phyloP scores from a whole-genome alignment of 352 stramenopile species.

The Pythium pectinolyticum region DNA sequence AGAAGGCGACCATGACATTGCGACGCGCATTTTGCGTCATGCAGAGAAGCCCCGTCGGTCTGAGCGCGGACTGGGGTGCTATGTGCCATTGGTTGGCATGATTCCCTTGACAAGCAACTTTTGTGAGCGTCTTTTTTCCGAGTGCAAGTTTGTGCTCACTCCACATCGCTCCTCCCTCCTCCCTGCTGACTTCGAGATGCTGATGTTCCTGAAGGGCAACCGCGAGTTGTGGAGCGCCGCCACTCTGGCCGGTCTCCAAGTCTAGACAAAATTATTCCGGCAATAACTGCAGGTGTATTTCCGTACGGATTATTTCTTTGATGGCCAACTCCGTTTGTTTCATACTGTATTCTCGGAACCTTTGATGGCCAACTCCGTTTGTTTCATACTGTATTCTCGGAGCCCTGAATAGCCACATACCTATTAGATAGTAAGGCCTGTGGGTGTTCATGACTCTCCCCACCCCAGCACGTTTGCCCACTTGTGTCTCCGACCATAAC shows the following conservation, averaged over 20 bases:
- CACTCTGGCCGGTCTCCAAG: neutral
- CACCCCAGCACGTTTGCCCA: no score
- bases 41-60: constrained; percentile 10
- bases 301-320: neutral
- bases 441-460: no score
- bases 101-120: constrained; percentile 7
- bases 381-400: no score
- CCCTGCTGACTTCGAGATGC: constrained; percentile 28
- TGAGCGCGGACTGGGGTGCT: neutral
- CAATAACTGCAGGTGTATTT: neutral
- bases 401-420: no score
- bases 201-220: constrained; percentile 30
- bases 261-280: neutral
- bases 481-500: no score
- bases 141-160: constrained; percentile 12
- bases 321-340: neutral
- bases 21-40: constrained; percentile 6
- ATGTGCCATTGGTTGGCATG: neutral
- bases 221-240: constrained; percentile 16
- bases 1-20: constrained; percentile 4
- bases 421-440: no score
- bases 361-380: no score
- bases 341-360: constrained; percentile 4
- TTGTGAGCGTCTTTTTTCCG: constrained; percentile 6
- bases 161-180: constrained; percentile 7